Evolutionary conservation across 192 early-diverging fungal genomes (phyloP), one percentile per base, ranked within the genome.

Genomic region (Dimargaris xerosporica): DNA sequence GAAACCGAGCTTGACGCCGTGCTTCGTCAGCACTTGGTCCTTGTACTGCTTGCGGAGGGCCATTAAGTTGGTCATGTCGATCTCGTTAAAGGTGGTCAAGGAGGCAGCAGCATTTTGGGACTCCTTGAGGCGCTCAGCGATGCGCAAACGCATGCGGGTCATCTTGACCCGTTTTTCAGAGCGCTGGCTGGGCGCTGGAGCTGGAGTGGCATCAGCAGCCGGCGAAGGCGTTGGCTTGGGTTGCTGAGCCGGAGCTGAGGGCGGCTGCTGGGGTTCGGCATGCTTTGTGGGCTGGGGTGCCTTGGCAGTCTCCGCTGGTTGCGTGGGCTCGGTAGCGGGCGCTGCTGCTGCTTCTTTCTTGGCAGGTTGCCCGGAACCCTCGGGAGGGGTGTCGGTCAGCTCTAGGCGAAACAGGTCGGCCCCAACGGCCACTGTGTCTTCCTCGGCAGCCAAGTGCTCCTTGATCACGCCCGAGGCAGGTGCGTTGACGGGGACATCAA

Each of bases 81-180:
- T 82, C 79, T 99, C 96, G 78, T 99, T 99, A 77, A 99, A 99
- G 42, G 96, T 99, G 23, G 96, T 99, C 65, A 99, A 80, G 52
- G 93, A 87, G 30, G 96, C 96, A 12, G 96, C 96, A 50, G 82
- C 91, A 73, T 93, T 85, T 79, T 99, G 96, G 52, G 94, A 91
- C 72, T 93, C 86, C 85, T 99, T 99, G 71, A 99, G 75, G 53
- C 91, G 87, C 74, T 88, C 86, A 48, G 96, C 80, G 61, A 99
- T 99, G 59, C 85, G 84, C 71, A 85, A 72, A 39, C 96, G 89
- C 96, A 99, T 99, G 63, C 94, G 87, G 80, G 82, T 93, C 96
- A 99, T 99, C 77, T 96, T 96, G 50, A 93, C 85, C n/a, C 63
- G 66, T 45, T 71, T 67, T 0, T 51, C 53, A 16, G 66, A 46